phyloP scores from a whole-genome alignment of 169 alveolate genomes.

The Eimeria maxima region DNA sequence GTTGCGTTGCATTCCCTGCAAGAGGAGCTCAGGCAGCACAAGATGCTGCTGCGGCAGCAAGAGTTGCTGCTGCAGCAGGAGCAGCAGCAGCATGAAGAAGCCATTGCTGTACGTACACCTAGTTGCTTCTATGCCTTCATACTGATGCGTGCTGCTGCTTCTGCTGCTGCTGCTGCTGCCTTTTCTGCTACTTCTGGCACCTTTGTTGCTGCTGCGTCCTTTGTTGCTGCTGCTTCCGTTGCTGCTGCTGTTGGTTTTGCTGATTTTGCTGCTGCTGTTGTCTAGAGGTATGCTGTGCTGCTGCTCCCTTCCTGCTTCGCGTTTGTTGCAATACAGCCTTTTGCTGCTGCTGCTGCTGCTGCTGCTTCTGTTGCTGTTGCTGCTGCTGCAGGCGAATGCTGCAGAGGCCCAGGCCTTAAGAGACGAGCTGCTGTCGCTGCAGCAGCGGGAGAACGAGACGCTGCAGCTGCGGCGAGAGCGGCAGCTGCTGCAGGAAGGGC shows the following conservation, averaged over 20 bases:
- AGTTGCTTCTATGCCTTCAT: neutral
- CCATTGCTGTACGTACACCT: constrained; percentile 24
- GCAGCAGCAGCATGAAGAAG: neutral
- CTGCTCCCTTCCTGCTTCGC: too few species aligned
- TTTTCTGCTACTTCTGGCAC: neutral
- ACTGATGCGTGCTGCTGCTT: neutral
- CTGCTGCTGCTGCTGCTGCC: neutral
- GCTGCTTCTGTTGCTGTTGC: constrained; percentile 56
- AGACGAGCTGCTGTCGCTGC: neutral
- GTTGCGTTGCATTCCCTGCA: neutral
- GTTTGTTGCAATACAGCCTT: neutral
- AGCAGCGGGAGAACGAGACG: constrained; percentile 43
- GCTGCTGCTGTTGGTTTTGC: neutral
- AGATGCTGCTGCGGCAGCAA: constrained; percentile 17
- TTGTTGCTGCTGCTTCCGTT: neutral
- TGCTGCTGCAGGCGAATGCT: neutral
- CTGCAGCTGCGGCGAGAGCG: constrained; percentile 26
- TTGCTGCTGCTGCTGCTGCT: constrained; percentile 59
- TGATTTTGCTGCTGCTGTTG: neutral
- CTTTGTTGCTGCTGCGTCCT: neutral
- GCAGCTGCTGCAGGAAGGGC: constrained; percentile 67
- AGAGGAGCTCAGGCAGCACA: constrained; percentile 39
- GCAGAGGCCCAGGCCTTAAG: constrained; percentile 8
- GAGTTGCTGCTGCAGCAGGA: neutral
- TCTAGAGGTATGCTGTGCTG: too few species aligned